Evolutionary conservation across 352 stramenopile species (phyloP), one percentile per base, ranked within the genome.

Genomic region (Phytophthora sp.): DNA sequence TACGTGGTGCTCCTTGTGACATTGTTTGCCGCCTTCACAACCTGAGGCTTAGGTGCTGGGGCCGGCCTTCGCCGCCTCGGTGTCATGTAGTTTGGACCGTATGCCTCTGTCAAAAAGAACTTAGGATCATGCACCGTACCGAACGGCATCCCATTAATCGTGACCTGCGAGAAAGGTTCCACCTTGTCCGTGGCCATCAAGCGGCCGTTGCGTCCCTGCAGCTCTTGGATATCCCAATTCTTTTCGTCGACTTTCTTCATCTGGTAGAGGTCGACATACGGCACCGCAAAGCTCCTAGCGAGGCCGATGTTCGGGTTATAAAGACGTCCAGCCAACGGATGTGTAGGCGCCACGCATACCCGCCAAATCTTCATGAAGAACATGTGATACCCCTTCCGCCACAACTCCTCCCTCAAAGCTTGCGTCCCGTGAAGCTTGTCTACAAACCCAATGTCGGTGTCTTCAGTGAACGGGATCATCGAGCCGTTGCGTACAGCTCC

Each of bases 381-480:
- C 53, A 87, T 67, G 54, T 84, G 76, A 61, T 85, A 88, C 10
- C 79, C 79, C 49, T 82, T 82, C 12, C 18, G 27, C 53, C 48
- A 63, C 64, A 73, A 50, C 21, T 37, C 35, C 44, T 26, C 42
- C 48, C 54, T 27, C 18, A 74, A 35, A 2, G 53, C 13, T 15
- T 57, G 31, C 42, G 50, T 64, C 17, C 17, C 15, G n/a, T 53
- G 28, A 8, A 70, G 20, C 21, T 34, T 34, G 1, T 62, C 53
- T 21, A 67, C 63, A 56, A 77, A 84, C 0, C 66, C 75, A 17
- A 87, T 62, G 51, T 87, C 79, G 8, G 61, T 69, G 54, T 88
- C 79, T 28, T 86, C 76, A 2, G 76, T 84, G 62, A 76, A 88
- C 10, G 76, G 69, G 49, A 88, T 84, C 31, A 77, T 73, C 30